phyloP scores from a whole-genome alignment of 2,329 filamentous ascomycete genomes.

The Exophiala calicioides region DNA sequence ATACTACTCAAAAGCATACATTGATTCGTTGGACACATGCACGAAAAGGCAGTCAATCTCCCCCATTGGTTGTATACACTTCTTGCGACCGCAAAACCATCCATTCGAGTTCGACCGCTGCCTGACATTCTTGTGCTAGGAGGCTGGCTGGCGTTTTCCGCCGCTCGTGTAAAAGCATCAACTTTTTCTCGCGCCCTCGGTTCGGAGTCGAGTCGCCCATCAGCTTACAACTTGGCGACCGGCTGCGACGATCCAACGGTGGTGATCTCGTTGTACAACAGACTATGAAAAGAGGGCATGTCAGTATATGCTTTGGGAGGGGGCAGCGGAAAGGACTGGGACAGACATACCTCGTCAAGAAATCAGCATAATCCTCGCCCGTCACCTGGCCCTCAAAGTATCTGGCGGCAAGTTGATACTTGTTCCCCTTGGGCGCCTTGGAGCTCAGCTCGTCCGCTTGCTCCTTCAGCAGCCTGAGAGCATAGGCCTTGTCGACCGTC shows the following conservation, averaged over 20 bases:
- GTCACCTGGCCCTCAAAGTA: slow-evolving; percentile 94
- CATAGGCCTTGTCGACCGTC: slow-evolving; percentile 89
- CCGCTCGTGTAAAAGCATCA: no score
- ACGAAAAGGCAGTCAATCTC: background rate
- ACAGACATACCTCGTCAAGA: slow-evolving; percentile 74
- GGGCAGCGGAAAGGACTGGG: slow-evolving; percentile 19
- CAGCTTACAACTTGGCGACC: slow-evolving; percentile 60
- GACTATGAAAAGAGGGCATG: slow-evolving; percentile 47
- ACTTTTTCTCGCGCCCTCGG: no score
- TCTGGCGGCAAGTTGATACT: slow-evolving; percentile 84
- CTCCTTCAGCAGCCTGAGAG: slow-evolving; percentile 82
- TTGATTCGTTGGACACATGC: background rate
- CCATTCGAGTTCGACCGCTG: no score
- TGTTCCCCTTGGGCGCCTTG: slow-evolving; percentile 83
- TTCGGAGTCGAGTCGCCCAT: no score
- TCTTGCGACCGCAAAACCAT: no score
- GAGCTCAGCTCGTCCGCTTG: slow-evolving; percentile 72
- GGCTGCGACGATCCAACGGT: slow-evolving; percentile 60
- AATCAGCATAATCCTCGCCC: slow-evolving; percentile 96
- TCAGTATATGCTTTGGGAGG: slow-evolving; percentile 28
- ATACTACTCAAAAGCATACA: slow-evolving; percentile 19
- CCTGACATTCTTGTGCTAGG: no score
- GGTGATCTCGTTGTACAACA: slow-evolving; percentile 87
- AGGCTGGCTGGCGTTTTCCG: no score
- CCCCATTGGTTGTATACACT: background rate